phyloP scores from a whole-genome alignment of 1,284 basidiomycete species.

The Ceratobasidium sp. region DNA sequence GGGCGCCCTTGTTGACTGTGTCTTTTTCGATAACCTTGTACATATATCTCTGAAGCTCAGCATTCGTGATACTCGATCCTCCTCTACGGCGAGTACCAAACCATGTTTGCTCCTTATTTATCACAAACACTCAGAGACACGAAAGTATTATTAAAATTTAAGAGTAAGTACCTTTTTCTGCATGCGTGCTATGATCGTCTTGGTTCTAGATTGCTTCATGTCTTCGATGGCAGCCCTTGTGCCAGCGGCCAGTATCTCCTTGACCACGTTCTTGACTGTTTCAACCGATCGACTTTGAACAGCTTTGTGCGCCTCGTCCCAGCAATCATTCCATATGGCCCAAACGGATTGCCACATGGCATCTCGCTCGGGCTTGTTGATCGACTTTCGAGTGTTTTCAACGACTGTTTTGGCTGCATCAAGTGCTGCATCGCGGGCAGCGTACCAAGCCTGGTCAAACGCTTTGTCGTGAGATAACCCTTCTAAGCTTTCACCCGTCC shows the following conservation, averaged over 20 bases:
- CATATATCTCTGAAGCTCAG: slow-evolving; percentile 5
- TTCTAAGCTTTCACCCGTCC: not conserved
- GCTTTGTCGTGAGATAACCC: not conserved
- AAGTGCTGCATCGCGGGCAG: not conserved
- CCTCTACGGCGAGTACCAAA: too few species aligned
- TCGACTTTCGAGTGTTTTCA: not conserved
- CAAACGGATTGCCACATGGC: slow-evolving; percentile 24
- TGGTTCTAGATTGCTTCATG: not conserved
- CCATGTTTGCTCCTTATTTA: not conserved
- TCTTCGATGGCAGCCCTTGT: not conserved
- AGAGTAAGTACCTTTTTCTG: not conserved
- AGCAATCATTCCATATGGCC: slow-evolving; percentile 17
- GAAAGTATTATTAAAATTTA: not conserved
- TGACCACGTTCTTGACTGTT: not conserved
- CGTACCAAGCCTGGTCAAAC: slow-evolving; percentile 11
- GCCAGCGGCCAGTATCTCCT: not conserved
- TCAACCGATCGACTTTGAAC: not conserved
- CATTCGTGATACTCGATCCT: not conserved
- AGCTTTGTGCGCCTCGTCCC: not conserved
- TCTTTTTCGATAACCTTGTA: not conserved
- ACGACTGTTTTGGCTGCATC: slow-evolving; percentile 12
- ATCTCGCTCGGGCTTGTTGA: slow-evolving; percentile 8
- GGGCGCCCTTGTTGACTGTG: not conserved
- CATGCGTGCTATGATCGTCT: not conserved
- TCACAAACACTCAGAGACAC: not conserved